Conservation (phyloP, 1,284 basidiomycete species). For the Boletus austroedulis region DNA sequence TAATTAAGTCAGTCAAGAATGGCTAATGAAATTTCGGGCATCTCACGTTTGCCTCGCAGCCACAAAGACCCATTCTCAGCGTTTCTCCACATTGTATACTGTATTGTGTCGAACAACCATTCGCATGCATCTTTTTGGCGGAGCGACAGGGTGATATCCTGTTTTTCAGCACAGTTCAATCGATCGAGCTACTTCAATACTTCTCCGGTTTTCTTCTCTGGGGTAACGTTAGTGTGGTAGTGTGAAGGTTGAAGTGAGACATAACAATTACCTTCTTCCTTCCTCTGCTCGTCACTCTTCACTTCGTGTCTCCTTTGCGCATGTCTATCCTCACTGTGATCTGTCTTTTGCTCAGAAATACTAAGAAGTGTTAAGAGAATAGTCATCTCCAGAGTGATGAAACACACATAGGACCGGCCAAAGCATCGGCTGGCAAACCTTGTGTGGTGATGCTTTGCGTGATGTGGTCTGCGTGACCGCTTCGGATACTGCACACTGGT, state of each 20-base stretch:
- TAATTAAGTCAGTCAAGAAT: background rate
- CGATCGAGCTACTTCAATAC: no score
- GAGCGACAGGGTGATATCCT: background rate
- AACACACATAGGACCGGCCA: no score
- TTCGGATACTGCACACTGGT: background rate
- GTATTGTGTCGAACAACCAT: constrained; percentile 1
- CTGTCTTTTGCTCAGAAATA: background rate
- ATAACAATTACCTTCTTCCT: background rate
- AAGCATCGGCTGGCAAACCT: no score
- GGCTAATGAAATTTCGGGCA: no score
- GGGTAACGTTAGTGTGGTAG: background rate
- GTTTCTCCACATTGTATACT: background rate
- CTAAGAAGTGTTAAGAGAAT: background rate
- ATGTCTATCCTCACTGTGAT: background rate
- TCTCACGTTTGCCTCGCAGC: background rate
- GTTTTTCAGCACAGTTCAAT: background rate
- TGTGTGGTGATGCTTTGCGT: no score
- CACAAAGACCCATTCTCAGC: background rate
- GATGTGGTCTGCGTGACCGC: background rate
- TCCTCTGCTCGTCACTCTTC: background rate
- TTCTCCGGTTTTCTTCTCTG: no score
- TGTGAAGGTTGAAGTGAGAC: background rate
- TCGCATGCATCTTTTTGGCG: constrained; percentile 2
- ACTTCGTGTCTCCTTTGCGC: background rate
- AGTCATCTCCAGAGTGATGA: no score